These are phyloP conservation scores for Lumnitzera racemosa DNA, from an alignment of 345 rosid genomes.

Conservation along the genomic window DNA sequence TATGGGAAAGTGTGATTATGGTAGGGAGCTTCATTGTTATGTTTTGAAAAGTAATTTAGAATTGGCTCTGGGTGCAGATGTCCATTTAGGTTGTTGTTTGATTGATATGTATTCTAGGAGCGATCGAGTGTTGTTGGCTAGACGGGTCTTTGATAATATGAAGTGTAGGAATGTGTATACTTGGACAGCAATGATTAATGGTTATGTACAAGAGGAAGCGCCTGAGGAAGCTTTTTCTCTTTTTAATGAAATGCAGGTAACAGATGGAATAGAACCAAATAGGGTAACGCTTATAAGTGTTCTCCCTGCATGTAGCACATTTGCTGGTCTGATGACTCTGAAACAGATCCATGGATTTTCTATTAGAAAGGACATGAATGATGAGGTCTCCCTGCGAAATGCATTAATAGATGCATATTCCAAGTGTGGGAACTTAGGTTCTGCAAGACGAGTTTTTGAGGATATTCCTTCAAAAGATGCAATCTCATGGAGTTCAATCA, in stretches of 20 bases:
- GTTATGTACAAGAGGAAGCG: conserved; percentile 35
- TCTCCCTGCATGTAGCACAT: conserved; percentile 48
- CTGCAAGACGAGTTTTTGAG: conserved; percentile 47
- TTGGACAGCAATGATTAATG: conserved; percentile 69
- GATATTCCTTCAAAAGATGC: conserved; percentile 31
- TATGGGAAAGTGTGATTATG: conserved; percentile 20
- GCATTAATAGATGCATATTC: conserved; percentile 59
- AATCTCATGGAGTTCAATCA: conserved; percentile 65
- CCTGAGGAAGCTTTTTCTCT: conserved; percentile 41
- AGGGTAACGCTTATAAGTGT: conserved; percentile 49
- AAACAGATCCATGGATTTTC: conserved; percentile 62
- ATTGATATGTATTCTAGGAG: conserved; percentile 52
- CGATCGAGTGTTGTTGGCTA: conserved; percentile 18
- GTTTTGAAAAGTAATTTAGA: conserved; percentile 31
- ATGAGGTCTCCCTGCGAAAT: conserved; percentile 38
- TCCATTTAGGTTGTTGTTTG: conserved; percentile 52
- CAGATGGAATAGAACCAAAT: conserved; percentile 38
- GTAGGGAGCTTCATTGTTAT: conserved; percentile 59
- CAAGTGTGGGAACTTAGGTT: conserved; percentile 50
- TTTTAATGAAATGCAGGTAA: conserved; percentile 45
- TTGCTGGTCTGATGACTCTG: conserved; percentile 36
- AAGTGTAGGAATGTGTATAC: conserved; percentile 35
- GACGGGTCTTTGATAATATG: conserved; percentile 37
- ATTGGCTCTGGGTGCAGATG: conserved; percentile 20
- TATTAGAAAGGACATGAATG: conserved; percentile 28